A percentile compares a stretch with the other conserved stretches of the same genome.
Evolutionary conservation across 495 filamentous ascomycete genomes (phyloP).

Genomic region (Xylaria palmicola): DNA sequence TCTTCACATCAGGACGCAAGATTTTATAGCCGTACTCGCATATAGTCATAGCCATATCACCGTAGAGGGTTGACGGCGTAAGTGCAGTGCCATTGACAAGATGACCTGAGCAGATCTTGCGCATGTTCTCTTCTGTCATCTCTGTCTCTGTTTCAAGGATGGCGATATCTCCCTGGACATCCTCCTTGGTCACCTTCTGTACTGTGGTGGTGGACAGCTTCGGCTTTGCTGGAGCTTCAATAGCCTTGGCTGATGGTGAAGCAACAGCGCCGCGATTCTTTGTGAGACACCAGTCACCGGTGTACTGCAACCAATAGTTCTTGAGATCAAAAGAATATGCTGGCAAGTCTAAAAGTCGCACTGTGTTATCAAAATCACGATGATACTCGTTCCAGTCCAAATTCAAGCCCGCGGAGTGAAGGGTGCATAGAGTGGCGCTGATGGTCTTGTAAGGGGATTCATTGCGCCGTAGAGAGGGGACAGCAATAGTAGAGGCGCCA

Average conservation of each 20-base stretch:
- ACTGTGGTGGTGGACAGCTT: slow-evolving; percentile 51
- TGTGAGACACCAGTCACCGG: slow-evolving; percentile 64
- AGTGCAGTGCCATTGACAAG: slow-evolving; percentile 62
- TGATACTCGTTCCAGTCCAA: slow-evolving; percentile 80
- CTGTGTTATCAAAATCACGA: slow-evolving; percentile 61
- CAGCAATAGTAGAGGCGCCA: slow-evolving; percentile 52
- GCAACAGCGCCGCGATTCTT: slow-evolving; percentile 66
- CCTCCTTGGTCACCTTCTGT: slow-evolving; percentile 56
- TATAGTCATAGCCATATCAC: slow-evolving; percentile 74
- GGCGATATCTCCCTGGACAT: slow-evolving; percentile 52
- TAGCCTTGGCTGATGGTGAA: slow-evolving; percentile 38
- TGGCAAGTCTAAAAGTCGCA: slow-evolving; percentile 66
- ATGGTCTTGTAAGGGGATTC: slow-evolving; percentile 67
- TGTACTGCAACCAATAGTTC: slow-evolving; percentile 81
- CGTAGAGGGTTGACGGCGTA: slow-evolving; percentile 63
- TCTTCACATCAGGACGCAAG: slow-evolving; percentile 51
- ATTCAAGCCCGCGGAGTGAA: slow-evolving; percentile 65
- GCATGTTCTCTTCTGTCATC: slow-evolving; percentile 58
- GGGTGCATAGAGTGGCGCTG: slow-evolving; percentile 53
- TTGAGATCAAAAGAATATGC: slow-evolving; percentile 77
- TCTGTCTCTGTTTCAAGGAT: slow-evolving; percentile 67
- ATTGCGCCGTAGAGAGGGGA: slow-evolving; percentile 54
- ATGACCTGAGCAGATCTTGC: slow-evolving; percentile 65
- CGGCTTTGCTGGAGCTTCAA: slow-evolving; percentile 48
- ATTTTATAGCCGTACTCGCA: slow-evolving; percentile 66